Evolutionary conservation across 148 eudicot genomes (phyloP), one percentile per base, ranked within the genome.

Genomic region (Chenopodium quinoa): DNA sequence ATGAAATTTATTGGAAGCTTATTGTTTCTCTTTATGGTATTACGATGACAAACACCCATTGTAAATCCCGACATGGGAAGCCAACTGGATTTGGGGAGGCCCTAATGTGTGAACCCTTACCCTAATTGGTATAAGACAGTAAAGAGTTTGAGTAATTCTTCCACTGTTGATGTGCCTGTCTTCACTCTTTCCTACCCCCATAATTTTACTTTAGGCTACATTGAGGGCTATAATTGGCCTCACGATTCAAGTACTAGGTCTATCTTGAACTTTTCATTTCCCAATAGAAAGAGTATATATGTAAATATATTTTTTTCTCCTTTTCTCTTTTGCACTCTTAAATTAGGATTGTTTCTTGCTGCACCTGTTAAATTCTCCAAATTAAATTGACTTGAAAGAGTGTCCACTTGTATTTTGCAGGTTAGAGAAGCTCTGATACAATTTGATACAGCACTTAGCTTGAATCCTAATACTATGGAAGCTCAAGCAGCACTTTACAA

Each of bases 401-500:
- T 69, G 16, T 58, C 37, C 62, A 6, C 50, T 47, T 76, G 58
- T 64, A 70, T 72, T 80, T 79, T 81, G 54, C 92, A 97, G 99
- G 99, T 97, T 48, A 97, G 87, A 87, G 97, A 97, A 73, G 98
- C 99, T 71, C 92, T 97, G 2, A 76, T 63, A 40, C 94, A 92
- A 85, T 97, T 97, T 83, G 97, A 97, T 71, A 89, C 85, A 37
- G 99, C 99, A 58, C 97, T 97, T 75, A 89, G 91, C 80, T 82
- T 91, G 73, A 85, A 86, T 83, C 99, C 99, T 68, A 97, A 91
- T 84, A 89, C 90, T 58, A 81, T 91, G 84, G 99, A 97, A 84
- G 90, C 99, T 88, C 99, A 97, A 92, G 99, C 99, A 72, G 99
- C 99, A 76, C 84, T 91, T n/a, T 97, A 97, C 88, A 97, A 97